A percentile compares a stretch with the other conserved stretches of the same genome.
Conservation (phyloP, 1,284 basidiomycete genomes). For the Schizophyllum amplum region DNA sequence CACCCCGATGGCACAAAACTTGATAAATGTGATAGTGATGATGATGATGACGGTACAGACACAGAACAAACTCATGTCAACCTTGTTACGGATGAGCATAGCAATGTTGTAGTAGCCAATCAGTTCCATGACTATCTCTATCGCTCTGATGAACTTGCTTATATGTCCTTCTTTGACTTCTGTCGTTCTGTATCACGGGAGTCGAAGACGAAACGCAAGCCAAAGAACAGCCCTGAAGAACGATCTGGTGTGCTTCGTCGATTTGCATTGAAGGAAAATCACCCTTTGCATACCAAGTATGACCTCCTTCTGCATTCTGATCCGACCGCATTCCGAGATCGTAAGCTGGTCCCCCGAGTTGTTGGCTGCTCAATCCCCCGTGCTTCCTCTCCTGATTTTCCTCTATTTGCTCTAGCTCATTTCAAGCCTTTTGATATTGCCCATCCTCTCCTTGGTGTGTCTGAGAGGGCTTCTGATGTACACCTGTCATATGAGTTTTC, state of each 20-base stretch:
- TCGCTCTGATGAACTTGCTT: not conserved
- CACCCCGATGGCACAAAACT: not conserved
- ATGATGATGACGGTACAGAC: not conserved
- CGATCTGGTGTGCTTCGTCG: constrained; percentile 14
- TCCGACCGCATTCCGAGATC: no score
- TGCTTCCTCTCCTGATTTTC: constrained; percentile 6
- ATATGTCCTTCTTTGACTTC: constrained; percentile 8
- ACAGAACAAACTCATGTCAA: not conserved
- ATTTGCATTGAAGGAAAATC: constrained; percentile 5
- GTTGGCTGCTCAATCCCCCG: constrained; percentile 20
- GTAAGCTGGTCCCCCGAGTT: constrained; percentile 10
- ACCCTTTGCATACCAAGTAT: not conserved
- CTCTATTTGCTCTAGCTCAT: constrained; percentile 16
- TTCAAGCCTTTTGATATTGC: constrained; percentile 19
- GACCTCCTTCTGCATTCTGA: no score
- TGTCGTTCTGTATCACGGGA: not conserved
- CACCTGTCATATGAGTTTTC: constrained; percentile 9
- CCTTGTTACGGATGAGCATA: not conserved
- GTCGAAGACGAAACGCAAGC: not conserved
- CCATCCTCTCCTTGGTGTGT: not conserved
- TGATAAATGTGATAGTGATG: not conserved
- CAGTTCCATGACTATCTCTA: constrained; percentile 6
- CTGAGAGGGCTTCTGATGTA: constrained; percentile 4
- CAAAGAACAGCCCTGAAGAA: constrained; percentile 6
- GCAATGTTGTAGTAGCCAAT: not conserved